Conservation (phyloP, 2,329 filamentous ascomycete species). For the Epichloe hybrida region DNA sequence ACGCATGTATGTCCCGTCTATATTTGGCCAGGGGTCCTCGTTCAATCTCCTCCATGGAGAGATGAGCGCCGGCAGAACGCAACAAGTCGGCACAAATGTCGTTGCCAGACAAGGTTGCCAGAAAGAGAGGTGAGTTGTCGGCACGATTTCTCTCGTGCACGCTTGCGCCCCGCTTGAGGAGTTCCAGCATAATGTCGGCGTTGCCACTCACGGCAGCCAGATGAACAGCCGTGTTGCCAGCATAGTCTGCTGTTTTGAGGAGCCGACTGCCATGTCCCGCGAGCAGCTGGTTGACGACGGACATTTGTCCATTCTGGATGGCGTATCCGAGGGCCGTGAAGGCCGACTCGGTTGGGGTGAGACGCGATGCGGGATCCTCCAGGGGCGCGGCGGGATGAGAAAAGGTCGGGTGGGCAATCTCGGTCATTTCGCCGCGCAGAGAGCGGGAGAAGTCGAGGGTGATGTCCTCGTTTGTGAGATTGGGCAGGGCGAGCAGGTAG, state of each 20-base stretch:
- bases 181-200: slow-evolving; percentile 40
- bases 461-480: slow-evolving; percentile 51
- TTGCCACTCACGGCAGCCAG: slow-evolving; percentile 42
- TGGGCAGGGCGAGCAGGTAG: slow-evolving; percentile 61
- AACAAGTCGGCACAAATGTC: slow-evolving; percentile 39
- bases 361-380: slow-evolving; percentile 26
- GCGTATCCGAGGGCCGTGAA: slow-evolving; percentile 71
- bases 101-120: slow-evolving; percentile 46
- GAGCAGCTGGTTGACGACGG: slow-evolving; percentile 52
- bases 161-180: slow-evolving; percentile 49
- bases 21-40: slow-evolving; percentile 13
- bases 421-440: slow-evolving; percentile 75
- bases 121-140: slow-evolving; percentile 51
- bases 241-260: slow-evolving; percentile 65
- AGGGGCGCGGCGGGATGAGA: slow-evolving; percentile 52
- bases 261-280: slow-evolving; percentile 51
- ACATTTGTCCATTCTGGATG: slow-evolving; percentile 57
- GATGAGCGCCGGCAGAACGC: slow-evolving; percentile 43
- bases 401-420: slow-evolving; percentile 59
- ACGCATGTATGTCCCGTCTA: neutral
- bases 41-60: slow-evolving; percentile 31
- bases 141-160: slow-evolving; percentile 53
- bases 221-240: slow-evolving; percentile 59
- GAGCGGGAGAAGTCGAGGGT: slow-evolving; percentile 58
- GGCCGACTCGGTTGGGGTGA: slow-evolving; percentile 44